A percentile compares a stretch with the other conserved stretches of the same genome.
Conservation (phyloP, 805 yeast species). For the Saturnispora sanitii region DNA sequence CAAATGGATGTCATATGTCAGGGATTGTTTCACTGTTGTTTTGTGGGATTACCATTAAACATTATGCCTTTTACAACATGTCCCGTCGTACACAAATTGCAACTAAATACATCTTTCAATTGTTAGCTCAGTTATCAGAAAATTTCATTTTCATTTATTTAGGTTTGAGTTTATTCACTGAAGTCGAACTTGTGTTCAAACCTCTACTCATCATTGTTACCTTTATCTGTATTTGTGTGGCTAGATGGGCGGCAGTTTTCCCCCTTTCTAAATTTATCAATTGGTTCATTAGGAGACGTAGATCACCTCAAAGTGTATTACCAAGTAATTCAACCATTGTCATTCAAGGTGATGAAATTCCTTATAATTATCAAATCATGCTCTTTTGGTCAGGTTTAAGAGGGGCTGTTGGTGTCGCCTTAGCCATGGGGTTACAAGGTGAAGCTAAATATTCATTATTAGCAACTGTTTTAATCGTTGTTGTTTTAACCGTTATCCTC, state of each 20-base stretch:
- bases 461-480: constrained; percentile 95
- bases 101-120: constrained; percentile 86
- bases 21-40: constrained; percentile 92
- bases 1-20: constrained; percentile 99
- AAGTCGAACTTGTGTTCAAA: constrained; percentile 89
- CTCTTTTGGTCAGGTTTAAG: constrained; percentile 98
- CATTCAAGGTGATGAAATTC: constrained; percentile 69
- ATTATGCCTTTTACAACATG: constrained; percentile 96
- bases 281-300: constrained; percentile 58
- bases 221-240: constrained; percentile 80
- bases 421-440: constrained; percentile 96
- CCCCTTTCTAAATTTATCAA: constrained; percentile 82
- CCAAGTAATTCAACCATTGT: constrained; percentile 7
- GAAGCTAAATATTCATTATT: constrained; percentile 78
- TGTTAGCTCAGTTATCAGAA: constrained; percentile 89
- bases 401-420: constrained; percentile 98
- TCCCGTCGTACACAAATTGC: constrained; percentile 95
- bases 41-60: constrained; percentile 94
- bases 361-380: constrained; percentile 96
- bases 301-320: constrained; percentile 41
- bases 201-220: constrained; percentile 89
- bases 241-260: constrained; percentile 96
- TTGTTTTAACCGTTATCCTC: constrained; percentile 87
- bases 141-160: constrained; percentile 93
- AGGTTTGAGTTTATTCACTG: constrained; percentile 91